Base-by-base conservation (phyloP, 768 basidiomycete species). In the Pholiota molesta region DNA sequence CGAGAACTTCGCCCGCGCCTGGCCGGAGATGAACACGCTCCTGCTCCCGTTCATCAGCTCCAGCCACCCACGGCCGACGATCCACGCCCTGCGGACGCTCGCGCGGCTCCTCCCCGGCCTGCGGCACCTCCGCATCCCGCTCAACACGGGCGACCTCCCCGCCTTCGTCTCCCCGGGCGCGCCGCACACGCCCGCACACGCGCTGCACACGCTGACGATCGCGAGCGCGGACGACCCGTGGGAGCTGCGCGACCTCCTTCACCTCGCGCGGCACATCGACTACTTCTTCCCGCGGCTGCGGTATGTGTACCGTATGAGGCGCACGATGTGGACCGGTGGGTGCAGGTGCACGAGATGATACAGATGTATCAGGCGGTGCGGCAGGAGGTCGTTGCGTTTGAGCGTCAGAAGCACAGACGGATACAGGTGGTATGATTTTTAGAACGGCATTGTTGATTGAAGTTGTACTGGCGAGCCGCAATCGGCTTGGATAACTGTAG, bases 301-400 rank as follows among this genome's bases (percentile, higher is more conserved):
- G 37, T 61, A 42, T 21, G 65, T 73, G 21, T 21, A 54, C 61
- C 65, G 31, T 66, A 65, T 39, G 64, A 64, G 17, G 66, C 63
- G 4, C 64, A 66, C 16, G 70, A 70, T 49, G 65, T 42, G 9
- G 72, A 69, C 8, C 62, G 71, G 45, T 75, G 72, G 74, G 21
- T 51, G 62, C 71, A 72, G 57, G 66, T 73, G 31, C 62, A 71
- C 35, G 70, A 73, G 13, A 69, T 72, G 61, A 69, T 75, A 5
- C 65, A 66, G 55, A 71, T 71, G 68, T 73, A 69, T 55, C 72
- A 73, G 61, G 62, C 67, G 9, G 72, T 75, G 19, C 56, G 74
- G 39, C 52, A 44, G 16, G 74, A 75, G 55, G 67, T 71, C 5
- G 49, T 70, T 40, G 59, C 58, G 40, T 60, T 55, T 40, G 56